These are phyloP conservation scores for Hibiscus trionum DNA, from an alignment of 345 rosid genomes.

Conservation along the genomic window DNA sequence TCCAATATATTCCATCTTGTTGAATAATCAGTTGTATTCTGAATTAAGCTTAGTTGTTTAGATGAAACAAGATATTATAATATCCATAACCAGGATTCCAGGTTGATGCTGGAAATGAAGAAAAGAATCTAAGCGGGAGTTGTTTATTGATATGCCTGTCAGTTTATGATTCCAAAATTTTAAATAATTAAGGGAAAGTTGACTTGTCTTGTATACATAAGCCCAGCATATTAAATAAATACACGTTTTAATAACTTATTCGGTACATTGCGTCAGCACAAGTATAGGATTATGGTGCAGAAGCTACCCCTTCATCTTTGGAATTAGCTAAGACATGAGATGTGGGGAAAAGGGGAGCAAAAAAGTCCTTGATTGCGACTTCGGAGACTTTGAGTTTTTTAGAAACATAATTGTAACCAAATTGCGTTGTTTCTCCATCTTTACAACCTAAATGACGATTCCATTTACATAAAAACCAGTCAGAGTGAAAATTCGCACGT, in stretches of 20 bases:
- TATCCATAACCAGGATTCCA: background rate
- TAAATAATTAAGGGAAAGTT: background rate
- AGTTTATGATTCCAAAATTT: background rate
- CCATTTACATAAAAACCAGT: background rate
- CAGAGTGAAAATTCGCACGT: background rate
- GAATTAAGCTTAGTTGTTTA: background rate
- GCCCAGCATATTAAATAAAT: background rate
- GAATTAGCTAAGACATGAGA: background rate
- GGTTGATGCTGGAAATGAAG: background rate
- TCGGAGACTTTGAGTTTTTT: background rate
- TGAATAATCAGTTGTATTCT: slow-evolving; percentile 3
- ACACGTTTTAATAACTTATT: background rate
- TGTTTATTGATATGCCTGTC: slow-evolving; percentile 1
- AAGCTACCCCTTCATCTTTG: slow-evolving; percentile 1
- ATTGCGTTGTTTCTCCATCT: background rate
- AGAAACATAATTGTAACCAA: background rate
- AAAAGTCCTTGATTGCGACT: background rate
- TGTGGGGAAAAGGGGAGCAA: too few species aligned
- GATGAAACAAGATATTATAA: background rate
- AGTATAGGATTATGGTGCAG: background rate
- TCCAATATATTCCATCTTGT: background rate
- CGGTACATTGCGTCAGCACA: background rate
- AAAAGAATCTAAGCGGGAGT: background rate
- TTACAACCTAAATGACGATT: background rate
- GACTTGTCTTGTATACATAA: background rate